These are phyloP conservation scores for Thelonectria discophora DNA, from an alignment of 2,329 filamentous ascomycete genomes.

Conservation along the genomic window DNA sequence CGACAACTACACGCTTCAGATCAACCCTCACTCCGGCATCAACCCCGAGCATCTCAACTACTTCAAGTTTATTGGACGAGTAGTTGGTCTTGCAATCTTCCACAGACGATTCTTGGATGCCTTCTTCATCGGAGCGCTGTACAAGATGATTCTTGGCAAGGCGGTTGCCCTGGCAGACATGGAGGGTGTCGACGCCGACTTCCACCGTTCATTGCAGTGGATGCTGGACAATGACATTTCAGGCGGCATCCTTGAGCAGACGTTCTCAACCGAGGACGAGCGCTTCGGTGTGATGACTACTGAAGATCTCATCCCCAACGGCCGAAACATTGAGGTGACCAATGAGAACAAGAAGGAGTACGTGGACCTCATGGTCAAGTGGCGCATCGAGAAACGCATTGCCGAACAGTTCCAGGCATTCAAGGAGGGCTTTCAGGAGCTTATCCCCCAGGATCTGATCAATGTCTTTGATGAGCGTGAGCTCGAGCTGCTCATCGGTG, in stretches of 20 bases:
- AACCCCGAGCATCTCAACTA: conserved; percentile 99
- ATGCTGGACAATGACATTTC: conserved; percentile 97
- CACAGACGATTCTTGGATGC: conserved; percentile 96
- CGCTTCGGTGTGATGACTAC: conserved; percentile 94
- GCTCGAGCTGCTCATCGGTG: conserved; percentile 93
- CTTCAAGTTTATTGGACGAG: conserved; percentile 99
- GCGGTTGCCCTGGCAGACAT: conserved; percentile 91
- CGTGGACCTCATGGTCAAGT: conserved; percentile 97
- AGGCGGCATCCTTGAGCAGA: conserved; percentile 91
- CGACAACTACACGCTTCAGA: conserved; percentile 99
- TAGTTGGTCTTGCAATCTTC: conserved; percentile 97
- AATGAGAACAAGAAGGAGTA: conserved; percentile 99
- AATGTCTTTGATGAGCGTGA: conserved; percentile 99
- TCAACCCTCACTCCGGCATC: conserved; percentile 98
- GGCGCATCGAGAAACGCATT: conserved; percentile 98
- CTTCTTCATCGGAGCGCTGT: conserved; percentile 98
- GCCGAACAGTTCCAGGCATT: conserved; percentile 99
- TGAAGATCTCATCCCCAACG: conserved; percentile 90
- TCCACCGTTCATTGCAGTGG: conserved; percentile 96
- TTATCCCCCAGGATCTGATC: conserved; percentile 94
- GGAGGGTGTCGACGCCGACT: conserved; percentile 98
- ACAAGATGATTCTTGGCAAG: conserved; percentile 99
- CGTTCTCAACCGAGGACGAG: conserved; percentile 97
- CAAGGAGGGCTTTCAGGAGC: conserved; percentile 95
- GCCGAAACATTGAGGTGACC: conserved; percentile 92